A percentile compares a stretch with the other conserved stretches of the same genome.
Conservation (phyloP, 352 stramenopile species). For the Stephanocyclus meneghinianus region DNA sequence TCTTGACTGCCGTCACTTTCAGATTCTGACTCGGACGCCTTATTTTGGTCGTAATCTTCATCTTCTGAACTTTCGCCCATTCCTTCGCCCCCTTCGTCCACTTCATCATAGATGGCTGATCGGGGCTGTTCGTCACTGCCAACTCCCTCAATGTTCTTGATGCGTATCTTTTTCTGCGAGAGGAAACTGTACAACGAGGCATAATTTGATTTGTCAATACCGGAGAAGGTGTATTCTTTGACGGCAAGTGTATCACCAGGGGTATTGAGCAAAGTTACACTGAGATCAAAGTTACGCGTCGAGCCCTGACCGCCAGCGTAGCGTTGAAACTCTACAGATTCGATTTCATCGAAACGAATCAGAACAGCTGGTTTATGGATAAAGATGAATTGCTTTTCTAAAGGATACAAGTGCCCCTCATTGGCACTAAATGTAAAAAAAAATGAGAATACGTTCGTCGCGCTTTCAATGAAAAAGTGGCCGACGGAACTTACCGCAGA, state of each 20-base stretch:
- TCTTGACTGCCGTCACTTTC: constrained; percentile 85
- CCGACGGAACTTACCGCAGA: constrained; percentile 47
- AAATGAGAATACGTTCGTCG: constrained; percentile 48
- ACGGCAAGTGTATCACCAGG: constrained; percentile 65
- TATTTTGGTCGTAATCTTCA: constrained; percentile 89
- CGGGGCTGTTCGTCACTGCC: constrained; percentile 31
- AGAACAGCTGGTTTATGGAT: constrained; percentile 99
- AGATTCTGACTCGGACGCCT: constrained; percentile 68
- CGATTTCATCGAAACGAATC: constrained; percentile 98
- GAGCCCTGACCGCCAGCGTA: constrained; percentile 90
- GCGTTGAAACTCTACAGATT: constrained; percentile 97
- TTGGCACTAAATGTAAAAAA: constrained; percentile 87
- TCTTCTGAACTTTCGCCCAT: constrained; percentile 88
- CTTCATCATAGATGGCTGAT: constrained; percentile 84
- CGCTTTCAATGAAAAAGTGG: background rate
- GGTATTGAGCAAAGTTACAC: constrained; percentile 89
- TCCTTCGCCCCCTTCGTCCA: constrained; percentile 87
- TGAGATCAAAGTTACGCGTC: constrained; percentile 94
- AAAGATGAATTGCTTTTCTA: constrained; percentile 99
- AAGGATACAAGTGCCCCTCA: constrained; percentile 94
- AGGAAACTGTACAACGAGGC: constrained; percentile 92
- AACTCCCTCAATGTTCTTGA: constrained; percentile 88
- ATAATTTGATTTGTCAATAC: constrained; percentile 95
- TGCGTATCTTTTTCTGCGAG: constrained; percentile 91
- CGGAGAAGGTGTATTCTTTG: constrained; percentile 92